Evolutionary conservation across 2,329 filamentous ascomycete genomes (phyloP).

Genomic region (Macrophomina tecta): DNA sequence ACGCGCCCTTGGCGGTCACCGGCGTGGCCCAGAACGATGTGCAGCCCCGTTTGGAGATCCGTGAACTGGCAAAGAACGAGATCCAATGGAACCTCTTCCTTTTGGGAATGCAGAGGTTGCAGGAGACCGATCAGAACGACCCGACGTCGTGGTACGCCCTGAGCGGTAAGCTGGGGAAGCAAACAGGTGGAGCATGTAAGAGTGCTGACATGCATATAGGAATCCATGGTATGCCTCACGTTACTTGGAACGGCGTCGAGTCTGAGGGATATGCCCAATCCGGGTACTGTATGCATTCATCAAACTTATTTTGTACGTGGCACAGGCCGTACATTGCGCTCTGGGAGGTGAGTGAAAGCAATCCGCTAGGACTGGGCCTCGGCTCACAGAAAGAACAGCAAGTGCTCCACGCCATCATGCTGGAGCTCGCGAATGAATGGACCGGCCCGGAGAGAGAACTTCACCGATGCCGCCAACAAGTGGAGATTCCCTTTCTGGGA

Average conservation of each 20-base stretch:
- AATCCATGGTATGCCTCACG: slow-evolving; percentile 78
- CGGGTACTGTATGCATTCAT: slow-evolving; percentile 80
- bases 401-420: slow-evolving; percentile 48
- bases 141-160: slow-evolving; percentile 79
- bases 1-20: slow-evolving; percentile 32
- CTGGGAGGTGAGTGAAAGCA: slow-evolving; percentile 55
- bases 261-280: slow-evolving; percentile 58
- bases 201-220: slow-evolving; percentile 52
- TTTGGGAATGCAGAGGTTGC: slow-evolving; percentile 74
- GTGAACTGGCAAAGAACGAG: slow-evolving; percentile 65
- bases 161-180: slow-evolving; percentile 60
- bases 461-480: slow-evolving; percentile 46
- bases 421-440: slow-evolving; percentile 50
- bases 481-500: slow-evolving; percentile 57
- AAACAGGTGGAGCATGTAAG: not conserved
- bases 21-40: slow-evolving; percentile 34
- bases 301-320: slow-evolving; percentile 79
- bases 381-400: slow-evolving; percentile 41
- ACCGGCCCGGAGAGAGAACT: slow-evolving; percentile 46
- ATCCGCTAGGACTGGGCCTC: too few species aligned
- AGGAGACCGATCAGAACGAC: slow-evolving; percentile 68
- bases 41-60: slow-evolving; percentile 67
- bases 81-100: slow-evolving; percentile 80
- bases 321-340: slow-evolving; percentile 79
- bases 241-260: slow-evolving; percentile 61